Percentiles rank a stretch among this genome's conserved stretches.
phyloP scores from a whole-genome alignment of 352 stramenopile species.

The Phytophthora sojae region DNA sequence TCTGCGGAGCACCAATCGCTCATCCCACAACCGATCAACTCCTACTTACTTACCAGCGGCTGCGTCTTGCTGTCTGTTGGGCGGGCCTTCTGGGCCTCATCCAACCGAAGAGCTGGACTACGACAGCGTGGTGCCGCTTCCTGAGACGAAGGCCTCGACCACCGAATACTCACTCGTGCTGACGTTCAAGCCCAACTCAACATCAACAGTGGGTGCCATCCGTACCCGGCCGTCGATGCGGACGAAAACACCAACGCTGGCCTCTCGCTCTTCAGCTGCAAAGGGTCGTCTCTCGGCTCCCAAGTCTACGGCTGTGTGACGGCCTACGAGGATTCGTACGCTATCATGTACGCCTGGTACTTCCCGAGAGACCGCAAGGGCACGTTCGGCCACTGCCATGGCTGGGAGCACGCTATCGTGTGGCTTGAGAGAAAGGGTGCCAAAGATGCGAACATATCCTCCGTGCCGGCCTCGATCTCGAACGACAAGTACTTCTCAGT shows the following conservation, averaged over 20 bases:
- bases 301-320: conserved; percentile 26
- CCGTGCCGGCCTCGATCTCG: conserved; percentile 7
- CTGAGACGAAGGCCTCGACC: conserved; percentile 10
- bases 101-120: conserved; percentile 13
- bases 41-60: background rate
- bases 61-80: background rate
- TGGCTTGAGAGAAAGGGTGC: conserved; percentile 8
- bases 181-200: conserved; percentile 33
- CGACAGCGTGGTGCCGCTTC: conserved; percentile 19
- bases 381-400: conserved; percentile 12
- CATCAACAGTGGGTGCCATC: conserved; percentile 21
- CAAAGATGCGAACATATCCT: conserved; percentile 3
- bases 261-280: conserved; percentile 13
- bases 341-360: conserved; percentile 34
- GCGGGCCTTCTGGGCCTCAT: conserved; percentile 6
- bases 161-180: conserved; percentile 8
- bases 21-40: conserved; percentile 4
- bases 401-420: conserved; percentile 22
- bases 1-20: background rate
- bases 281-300: conserved; percentile 15
- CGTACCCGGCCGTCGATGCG: conserved; percentile 23
- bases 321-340: conserved; percentile 20
- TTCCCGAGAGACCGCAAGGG: conserved; percentile 28
- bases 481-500: conserved; percentile 23
- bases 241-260: conserved; percentile 27